A percentile compares a stretch with the other conserved stretches of the same genome.
phyloP scores from a whole-genome alignment of 176 grass and related monocot genomes.

The Alloteropsis semialata region DNA sequence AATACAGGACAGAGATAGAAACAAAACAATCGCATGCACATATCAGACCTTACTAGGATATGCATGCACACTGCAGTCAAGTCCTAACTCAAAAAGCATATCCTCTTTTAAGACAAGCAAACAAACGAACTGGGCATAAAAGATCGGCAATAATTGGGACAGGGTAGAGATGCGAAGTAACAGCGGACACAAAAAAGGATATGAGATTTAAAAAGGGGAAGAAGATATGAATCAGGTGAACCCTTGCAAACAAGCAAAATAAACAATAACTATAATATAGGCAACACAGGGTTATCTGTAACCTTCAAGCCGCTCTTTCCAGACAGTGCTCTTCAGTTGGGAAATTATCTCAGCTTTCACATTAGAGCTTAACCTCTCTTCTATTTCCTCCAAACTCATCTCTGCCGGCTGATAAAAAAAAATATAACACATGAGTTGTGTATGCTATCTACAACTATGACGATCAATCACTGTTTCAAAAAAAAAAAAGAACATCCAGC shows the following conservation, averaged over 20 bases:
- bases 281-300: background rate
- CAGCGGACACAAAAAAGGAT: background rate
- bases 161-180: background rate
- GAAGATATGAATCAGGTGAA: background rate
- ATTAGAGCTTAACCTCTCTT: slow-evolving; percentile 68
- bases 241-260: slow-evolving; percentile 16
- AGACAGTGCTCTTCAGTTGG: slow-evolving; percentile 89
- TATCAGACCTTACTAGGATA: background rate
- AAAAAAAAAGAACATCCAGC: no score
- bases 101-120: background rate
- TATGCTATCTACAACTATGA: background rate
- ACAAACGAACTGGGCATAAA: background rate
- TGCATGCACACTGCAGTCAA: background rate
- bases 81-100: background rate
- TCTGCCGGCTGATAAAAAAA: slow-evolving; percentile 77
- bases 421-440: background rate
- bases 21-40: background rate
- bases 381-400: slow-evolving; percentile 99
- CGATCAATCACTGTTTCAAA: background rate
- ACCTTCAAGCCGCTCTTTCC: slow-evolving; percentile 99
- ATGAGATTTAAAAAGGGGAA: background rate
- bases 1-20: background rate
- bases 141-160: background rate
- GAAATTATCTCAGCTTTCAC: slow-evolving; percentile 78
- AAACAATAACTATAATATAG: slow-evolving; percentile 9